These are phyloP conservation scores for Exidia glandulosa DNA, from an alignment of 768 basidiomycete genomes.

Conservation along the genomic window DNA sequence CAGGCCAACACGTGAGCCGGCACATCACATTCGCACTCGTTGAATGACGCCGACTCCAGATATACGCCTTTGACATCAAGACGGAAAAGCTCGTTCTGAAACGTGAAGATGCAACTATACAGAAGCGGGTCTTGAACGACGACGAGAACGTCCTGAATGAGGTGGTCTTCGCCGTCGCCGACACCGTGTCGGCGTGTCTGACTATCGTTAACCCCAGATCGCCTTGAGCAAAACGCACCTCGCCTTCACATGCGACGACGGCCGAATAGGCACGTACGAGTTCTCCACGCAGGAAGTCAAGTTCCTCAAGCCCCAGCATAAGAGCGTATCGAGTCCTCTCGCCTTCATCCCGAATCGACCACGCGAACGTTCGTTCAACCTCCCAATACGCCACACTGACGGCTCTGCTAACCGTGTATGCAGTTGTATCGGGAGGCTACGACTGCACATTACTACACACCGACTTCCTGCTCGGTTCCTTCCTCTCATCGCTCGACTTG, in stretches of 20 bases:
- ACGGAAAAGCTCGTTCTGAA: conserved; percentile 42
- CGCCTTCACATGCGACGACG: conserved; percentile 63
- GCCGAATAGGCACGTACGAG: conserved; percentile 56
- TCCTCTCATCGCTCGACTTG: conserved; percentile 50
- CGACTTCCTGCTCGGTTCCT: conserved; percentile 43
- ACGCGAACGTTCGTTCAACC: conserved; percentile 31
- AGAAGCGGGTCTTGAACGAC: conserved; percentile 31
- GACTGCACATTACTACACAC: conserved; percentile 60
- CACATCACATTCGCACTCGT: not conserved
- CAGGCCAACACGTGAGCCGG: conserved; percentile 41
- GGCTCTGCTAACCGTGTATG: not conserved
- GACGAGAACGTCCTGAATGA: conserved; percentile 58
- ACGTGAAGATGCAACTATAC: conserved; percentile 34
- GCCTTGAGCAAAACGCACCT: conserved; percentile 43
- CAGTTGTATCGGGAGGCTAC: conserved; percentile 64
- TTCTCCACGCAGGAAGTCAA: conserved; percentile 34
- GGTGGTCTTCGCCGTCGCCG: conserved; percentile 27
- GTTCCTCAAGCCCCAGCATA: conserved; percentile 52
- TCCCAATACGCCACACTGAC: not conserved
- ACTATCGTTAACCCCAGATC: conserved; percentile 33
- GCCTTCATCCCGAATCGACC: conserved; percentile 63
- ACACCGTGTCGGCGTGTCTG: conserved; percentile 24
- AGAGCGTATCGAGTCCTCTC: conserved; percentile 58
- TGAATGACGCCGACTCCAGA: conserved; percentile 9
- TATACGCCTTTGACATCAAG: conserved; percentile 34